Base-by-base conservation (phyloP, 371 early-diverging fungal species). In the Apophysomyces ossiformis region DNA sequence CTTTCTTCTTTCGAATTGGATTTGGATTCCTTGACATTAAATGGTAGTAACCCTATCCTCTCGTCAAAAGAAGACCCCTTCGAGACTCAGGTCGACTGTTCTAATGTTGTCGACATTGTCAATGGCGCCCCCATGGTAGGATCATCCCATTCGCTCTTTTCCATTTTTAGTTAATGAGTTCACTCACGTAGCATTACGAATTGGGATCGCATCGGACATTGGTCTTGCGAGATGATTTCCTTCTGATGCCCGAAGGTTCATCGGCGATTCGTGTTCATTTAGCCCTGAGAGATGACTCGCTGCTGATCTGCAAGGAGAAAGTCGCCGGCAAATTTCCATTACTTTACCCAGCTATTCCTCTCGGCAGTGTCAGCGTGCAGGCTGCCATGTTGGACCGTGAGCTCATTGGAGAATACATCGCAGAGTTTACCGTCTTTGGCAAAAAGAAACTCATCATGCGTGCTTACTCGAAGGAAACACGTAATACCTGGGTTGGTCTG, bases 401-500 rank as follows among this genome's bases (percentile, higher is more conserved):
- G 45, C 32, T 68, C 21, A 63, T 68, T 35, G 74, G 69, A 4
- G 71, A 74, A 18, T 70, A 74, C 35, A 54, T 70, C 0, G 43
- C 71, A 37, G 60, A 59, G 11, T 66, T 71, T 21, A 66, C 69
- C 37, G 46, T 74, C 32, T 43, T 67, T 15, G 64, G 64, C n/a
- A 66, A 63, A 59, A 71, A 66, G 18, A 66, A 71, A 7, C 39
- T 74, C 11, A 36, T 57, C 3, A 37, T 74, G 38, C 63, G 71
- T 58, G 71, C 75, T 15, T 66, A 68, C 58, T 66, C 71, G 21
- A 71, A 63, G 36, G 71, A 74, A 41, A 63, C 63, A 37, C 63
- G 71, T 64, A 71, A 71, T 63, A 66, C 60, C 65, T 74, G 75
- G 75, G 47, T 71, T 47, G 75, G 75, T 32, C 60, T 62, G 9